These are phyloP conservation scores for Microthyrium microscopicum DNA, from an alignment of 2,329 filamentous ascomycete species.

Conservation along the genomic window DNA sequence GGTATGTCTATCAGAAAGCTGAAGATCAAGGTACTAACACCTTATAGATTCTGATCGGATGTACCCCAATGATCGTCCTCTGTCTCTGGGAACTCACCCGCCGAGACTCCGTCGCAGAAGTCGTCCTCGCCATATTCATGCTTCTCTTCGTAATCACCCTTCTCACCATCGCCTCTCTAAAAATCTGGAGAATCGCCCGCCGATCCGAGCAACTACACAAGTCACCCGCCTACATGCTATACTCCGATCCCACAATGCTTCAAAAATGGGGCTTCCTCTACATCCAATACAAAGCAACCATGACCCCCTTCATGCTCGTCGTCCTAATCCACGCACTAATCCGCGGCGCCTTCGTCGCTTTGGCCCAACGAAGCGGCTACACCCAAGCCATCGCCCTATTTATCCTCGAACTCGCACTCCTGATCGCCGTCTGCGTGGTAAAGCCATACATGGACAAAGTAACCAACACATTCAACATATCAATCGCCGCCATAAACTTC, in stretches of 20 bases:
- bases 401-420: conserved; percentile 60
- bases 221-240: conserved; percentile 92
- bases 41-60: conserved; percentile 56
- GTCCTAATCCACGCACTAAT: conserved; percentile 62
- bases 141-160: conserved; percentile 63
- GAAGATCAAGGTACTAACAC: not conserved
- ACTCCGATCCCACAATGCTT: conserved; percentile 76
- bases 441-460: conserved; percentile 98
- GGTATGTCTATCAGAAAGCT: conserved; percentile 12
- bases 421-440: conserved; percentile 63
- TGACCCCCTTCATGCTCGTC: conserved; percentile 87
- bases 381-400: conserved; percentile 71
- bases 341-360: conserved; percentile 78
- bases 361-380: conserved; percentile 52
- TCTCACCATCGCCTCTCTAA: conserved; percentile 71
- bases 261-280: conserved; percentile 99
- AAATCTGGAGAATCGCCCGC: conserved; percentile 77
- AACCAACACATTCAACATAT: conserved; percentile 91
- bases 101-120: conserved; percentile 67
- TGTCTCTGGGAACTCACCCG: conserved; percentile 88
- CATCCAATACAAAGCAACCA: conserved; percentile 87
- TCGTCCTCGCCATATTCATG: conserved; percentile 79
- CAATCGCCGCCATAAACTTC: conserved; percentile 80
- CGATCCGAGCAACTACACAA: conserved; percentile 83
- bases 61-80: conserved; percentile 76